Base-by-base conservation (phyloP, 1,284 basidiomycete genomes). In the Sphagnurus paluster region DNA sequence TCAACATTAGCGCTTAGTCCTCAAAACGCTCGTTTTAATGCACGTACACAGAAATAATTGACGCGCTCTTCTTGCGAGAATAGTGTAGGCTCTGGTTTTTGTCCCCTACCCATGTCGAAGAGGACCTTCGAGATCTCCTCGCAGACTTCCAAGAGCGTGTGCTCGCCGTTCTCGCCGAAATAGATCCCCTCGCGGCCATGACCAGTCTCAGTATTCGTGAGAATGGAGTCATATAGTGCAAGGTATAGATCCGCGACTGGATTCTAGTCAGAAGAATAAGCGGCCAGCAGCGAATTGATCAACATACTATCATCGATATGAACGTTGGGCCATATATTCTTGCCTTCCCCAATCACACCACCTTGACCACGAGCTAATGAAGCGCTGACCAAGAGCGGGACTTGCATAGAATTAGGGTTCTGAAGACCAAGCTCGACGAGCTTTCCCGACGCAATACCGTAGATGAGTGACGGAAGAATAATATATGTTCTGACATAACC, bases 121-220 rank as follows among this genome's bases (percentile, higher is more conserved):
- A 77, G 58, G 1, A 47, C 64, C 44, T 62, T 48, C 1, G 62
- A 63, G 19, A 70, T 56, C 5, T 56, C 58, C 35, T 60, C 60
- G 14, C 54, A 50, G 8, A 70, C 36, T 16, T 70, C 64, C n/a
- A 58, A 60, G 2, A 65, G 24, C n/a, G 20, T 53, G 45, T 68
- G 58, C 39, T 71, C 66, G 26, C 61, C 68, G 42, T 61, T 64
- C 35, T 56, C 62, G 13, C 58, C 64, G 41, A 66, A 65, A 44
- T 67, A 69, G 40, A 57, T 63, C 4, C 77, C 77, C 7, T 71
- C 62, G 14, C 62, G 62, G 8, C 76, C 77, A 44, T 77, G 74
- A 24, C 68, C 68, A 11, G 41, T 57, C 14, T 37, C 44, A 11
- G 49, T 41, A 19, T 53, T 56, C 19, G 23, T 51, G 10, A 16